Evolutionary conservation across 2,329 filamentous ascomycete genomes (phyloP).

Genomic region (Massarina eburnea): DNA sequence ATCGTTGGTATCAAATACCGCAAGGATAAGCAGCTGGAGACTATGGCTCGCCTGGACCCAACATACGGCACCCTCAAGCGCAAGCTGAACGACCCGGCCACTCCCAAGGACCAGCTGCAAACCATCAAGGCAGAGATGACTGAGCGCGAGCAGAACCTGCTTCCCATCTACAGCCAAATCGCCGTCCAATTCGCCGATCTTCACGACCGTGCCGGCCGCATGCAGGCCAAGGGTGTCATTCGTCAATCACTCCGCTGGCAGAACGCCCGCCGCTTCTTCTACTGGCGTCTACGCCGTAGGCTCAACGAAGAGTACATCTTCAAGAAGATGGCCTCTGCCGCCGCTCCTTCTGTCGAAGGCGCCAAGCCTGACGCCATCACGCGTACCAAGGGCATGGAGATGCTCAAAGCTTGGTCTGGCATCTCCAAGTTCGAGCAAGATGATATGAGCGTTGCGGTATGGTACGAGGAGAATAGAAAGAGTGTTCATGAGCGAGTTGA

Average conservation of each 20-base stretch:
- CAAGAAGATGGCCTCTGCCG: slow-evolving; percentile 71
- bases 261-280: slow-evolving; percentile 95
- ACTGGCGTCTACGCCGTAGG: slow-evolving; percentile 97
- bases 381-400: slow-evolving; percentile 69
- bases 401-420: slow-evolving; percentile 80
- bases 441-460: slow-evolving; percentile 82
- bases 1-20: slow-evolving; percentile 99
- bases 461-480: slow-evolving; percentile 96
- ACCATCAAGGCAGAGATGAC: slow-evolving; percentile 83
- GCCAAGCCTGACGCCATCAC: slow-evolving; percentile 45
- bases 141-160: slow-evolving; percentile 80
- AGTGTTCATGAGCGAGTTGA: slow-evolving; percentile 82
- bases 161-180: slow-evolving; percentile 93
- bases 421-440: slow-evolving; percentile 75
- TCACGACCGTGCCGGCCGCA: slow-evolving; percentile 93
- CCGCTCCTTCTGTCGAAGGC: slow-evolving; percentile 44
- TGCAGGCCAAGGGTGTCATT: slow-evolving; percentile 97
- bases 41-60: slow-evolving; percentile 91
- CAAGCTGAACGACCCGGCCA: slow-evolving; percentile 66
- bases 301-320: slow-evolving; percentile 97
- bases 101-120: slow-evolving; percentile 73
- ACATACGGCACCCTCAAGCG: slow-evolving; percentile 83
- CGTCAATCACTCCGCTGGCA: slow-evolving; percentile 81
- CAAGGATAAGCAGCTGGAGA: slow-evolving; percentile 94
- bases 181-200: slow-evolving; percentile 96